phyloP scores from a whole-genome alignment of 2,329 filamentous ascomycete genomes.

The Pseudogymnoascus sp. region DNA sequence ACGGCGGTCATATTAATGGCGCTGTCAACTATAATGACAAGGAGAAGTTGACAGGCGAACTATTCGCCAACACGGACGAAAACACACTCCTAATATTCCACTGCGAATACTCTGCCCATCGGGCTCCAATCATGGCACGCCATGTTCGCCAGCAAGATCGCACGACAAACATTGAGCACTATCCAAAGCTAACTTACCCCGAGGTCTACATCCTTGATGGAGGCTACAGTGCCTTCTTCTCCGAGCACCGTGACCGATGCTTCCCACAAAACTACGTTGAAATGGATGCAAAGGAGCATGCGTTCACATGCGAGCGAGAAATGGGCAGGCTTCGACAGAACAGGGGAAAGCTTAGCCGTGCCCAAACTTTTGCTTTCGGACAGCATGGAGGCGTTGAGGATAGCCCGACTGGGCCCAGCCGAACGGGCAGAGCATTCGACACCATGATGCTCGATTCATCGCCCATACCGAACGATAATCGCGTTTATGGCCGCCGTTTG shows the following conservation, averaged over 20 bases:
- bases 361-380: slow-evolving; percentile 93
- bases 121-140: slow-evolving; percentile 92
- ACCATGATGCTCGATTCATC: slow-evolving; percentile 37
- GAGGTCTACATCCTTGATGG: slow-evolving; percentile 96
- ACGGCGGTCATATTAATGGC: slow-evolving; percentile 88
- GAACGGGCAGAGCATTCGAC: slow-evolving; percentile 21
- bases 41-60: slow-evolving; percentile 68
- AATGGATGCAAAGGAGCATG: slow-evolving; percentile 90
- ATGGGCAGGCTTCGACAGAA: slow-evolving; percentile 84
- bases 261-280: slow-evolving; percentile 93
- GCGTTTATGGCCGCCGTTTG: slow-evolving; percentile 52
- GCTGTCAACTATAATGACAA: slow-evolving; percentile 98
- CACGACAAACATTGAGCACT: slow-evolving; percentile 72
- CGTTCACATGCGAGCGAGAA: slow-evolving; percentile 86
- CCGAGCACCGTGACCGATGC: slow-evolving; percentile 69
- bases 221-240: slow-evolving; percentile 90
- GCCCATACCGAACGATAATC: slow-evolving; percentile 41
- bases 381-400: slow-evolving; percentile 54
- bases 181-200: slow-evolving; percentile 85
- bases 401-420: slow-evolving; percentile 45
- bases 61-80: slow-evolving; percentile 58
- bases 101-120: slow-evolving; percentile 96
- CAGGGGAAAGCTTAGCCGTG: slow-evolving; percentile 74
- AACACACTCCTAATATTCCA: slow-evolving; percentile 85
- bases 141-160: slow-evolving; percentile 87